These are phyloP conservation scores for Pythium aristosporum DNA, from an alignment of 352 stramenopile genomes.

Conservation along the genomic window DNA sequence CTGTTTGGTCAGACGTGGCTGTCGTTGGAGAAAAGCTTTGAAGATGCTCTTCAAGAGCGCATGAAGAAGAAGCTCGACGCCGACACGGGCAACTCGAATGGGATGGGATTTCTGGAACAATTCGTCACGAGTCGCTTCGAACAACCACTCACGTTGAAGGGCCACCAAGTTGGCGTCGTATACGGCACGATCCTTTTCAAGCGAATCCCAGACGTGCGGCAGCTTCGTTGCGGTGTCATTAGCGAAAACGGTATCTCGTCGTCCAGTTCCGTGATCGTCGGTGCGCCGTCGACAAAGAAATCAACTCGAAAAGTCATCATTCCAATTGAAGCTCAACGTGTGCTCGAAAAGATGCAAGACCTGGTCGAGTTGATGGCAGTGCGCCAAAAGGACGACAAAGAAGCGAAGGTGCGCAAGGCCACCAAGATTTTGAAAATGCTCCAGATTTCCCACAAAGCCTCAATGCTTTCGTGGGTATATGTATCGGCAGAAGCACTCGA, in stretches of 20 bases:
- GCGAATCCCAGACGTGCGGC: conserved; percentile 84
- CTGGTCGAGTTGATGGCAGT: conserved; percentile 86
- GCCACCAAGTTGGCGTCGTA: conserved; percentile 84
- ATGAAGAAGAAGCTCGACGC: conserved; percentile 77
- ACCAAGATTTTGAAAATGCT: conserved; percentile 91
- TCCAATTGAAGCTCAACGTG: conserved; percentile 80
- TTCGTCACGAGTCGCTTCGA: conserved; percentile 87
- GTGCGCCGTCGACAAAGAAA: conserved; percentile 58
- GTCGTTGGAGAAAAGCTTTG: conserved; percentile 87
- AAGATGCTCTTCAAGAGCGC: conserved; percentile 84
- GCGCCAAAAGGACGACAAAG: conserved; percentile 88
- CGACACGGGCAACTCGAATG: conserved; percentile 45
- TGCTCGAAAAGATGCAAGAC: conserved; percentile 89
- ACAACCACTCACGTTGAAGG: conserved; percentile 84
- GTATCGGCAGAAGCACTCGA: conserved; percentile 77
- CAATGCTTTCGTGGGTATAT: conserved; percentile 90
- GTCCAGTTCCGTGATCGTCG: conserved; percentile 86
- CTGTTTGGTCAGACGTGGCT: conserved; percentile 88
- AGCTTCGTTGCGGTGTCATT: conserved; percentile 85
- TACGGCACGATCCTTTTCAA: conserved; percentile 89
- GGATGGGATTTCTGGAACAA: conserved; percentile 60
- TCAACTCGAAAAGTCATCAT: conserved; percentile 75
- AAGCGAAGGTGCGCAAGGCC: conserved; percentile 87
- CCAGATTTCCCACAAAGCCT: conserved; percentile 87
- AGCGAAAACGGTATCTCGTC: conserved; percentile 87